A percentile compares a stretch with the other conserved stretches of the same genome.
Conservation (phyloP, 2,329 filamentous ascomycete species). For the Colletotrichum higginsianum region DNA sequence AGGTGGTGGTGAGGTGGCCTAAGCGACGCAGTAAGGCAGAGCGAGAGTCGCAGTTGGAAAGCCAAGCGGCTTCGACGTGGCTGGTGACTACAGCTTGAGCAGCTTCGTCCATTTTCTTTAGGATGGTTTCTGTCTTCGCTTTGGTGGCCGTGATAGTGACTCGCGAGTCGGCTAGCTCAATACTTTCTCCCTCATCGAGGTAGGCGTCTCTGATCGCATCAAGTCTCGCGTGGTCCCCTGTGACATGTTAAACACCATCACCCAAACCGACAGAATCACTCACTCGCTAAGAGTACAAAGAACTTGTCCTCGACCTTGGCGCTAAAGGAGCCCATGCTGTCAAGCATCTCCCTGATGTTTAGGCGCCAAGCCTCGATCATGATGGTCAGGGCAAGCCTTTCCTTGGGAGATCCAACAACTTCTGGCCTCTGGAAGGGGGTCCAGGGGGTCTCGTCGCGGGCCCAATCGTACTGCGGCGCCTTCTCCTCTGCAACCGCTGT, state of each 20-base stretch:
- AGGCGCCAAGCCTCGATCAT: constrained; percentile 67
- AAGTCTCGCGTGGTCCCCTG: constrained; percentile 43
- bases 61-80: constrained; percentile 46
- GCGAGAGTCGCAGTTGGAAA: constrained; percentile 46
- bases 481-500: constrained; percentile 27
- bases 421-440: constrained; percentile 46
- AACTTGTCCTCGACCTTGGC: constrained; percentile 52
- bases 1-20: constrained; percentile 54
- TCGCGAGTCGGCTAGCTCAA: constrained; percentile 51
- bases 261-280: background rate
- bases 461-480: constrained; percentile 57
- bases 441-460: constrained; percentile 60
- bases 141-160: constrained; percentile 56
- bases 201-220: constrained; percentile 44
- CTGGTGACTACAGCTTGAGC: constrained; percentile 37
- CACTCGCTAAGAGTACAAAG: constrained; percentile 26
- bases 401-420: constrained; percentile 53
- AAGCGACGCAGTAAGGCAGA: constrained; percentile 53
- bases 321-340: constrained; percentile 57
- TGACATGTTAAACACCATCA: constrained; percentile 4
- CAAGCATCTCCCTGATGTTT: constrained; percentile 61
- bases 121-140: constrained; percentile 52
- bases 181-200: constrained; percentile 50
- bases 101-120: constrained; percentile 46
- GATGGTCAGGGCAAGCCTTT: constrained; percentile 58